A percentile compares a stretch with the other conserved stretches of the same genome.
These are phyloP conservation scores for Isabelozyma pseudorhagii DNA, from an alignment of 805 yeast genomes.

Conservation along the genomic window DNA sequence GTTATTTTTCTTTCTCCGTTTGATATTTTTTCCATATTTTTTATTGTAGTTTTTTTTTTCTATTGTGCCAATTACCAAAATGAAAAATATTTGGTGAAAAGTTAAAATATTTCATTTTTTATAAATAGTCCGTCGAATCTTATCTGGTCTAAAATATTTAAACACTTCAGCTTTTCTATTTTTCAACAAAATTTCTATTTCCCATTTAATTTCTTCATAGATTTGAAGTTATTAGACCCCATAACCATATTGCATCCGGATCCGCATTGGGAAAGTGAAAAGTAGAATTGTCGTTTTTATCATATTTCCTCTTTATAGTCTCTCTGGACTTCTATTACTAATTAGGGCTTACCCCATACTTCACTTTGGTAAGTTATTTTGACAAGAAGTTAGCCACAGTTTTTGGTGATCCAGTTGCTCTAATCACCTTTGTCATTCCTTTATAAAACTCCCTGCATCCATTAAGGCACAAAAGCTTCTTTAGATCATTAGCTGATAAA, in stretches of 20 bases:
- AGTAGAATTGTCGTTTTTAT: too few relatives aligned
- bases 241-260: too few relatives aligned
- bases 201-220: neutral
- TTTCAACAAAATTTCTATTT: neutral
- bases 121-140: neutral
- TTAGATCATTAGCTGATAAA: neutral
- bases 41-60: neutral
- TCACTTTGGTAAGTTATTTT: too few relatives aligned
- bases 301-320: too few relatives aligned
- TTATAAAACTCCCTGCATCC: neutral
- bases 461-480: neutral
- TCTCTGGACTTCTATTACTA: too few relatives aligned
- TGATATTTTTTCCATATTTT: neutral
- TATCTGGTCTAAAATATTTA: neutral
- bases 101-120: neutral
- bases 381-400: too few relatives aligned
- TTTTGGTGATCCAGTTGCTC: neutral
- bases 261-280: too few relatives aligned
- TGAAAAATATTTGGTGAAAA: neutral
- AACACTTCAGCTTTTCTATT: neutral
- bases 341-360: too few relatives aligned
- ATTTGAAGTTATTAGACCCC: too few relatives aligned
- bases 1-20: neutral
- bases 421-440: neutral
- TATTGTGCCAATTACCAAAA: neutral